Base-by-base conservation (phyloP, 2,329 filamentous ascomycete genomes). In the Cladosporium sp. region DNA sequence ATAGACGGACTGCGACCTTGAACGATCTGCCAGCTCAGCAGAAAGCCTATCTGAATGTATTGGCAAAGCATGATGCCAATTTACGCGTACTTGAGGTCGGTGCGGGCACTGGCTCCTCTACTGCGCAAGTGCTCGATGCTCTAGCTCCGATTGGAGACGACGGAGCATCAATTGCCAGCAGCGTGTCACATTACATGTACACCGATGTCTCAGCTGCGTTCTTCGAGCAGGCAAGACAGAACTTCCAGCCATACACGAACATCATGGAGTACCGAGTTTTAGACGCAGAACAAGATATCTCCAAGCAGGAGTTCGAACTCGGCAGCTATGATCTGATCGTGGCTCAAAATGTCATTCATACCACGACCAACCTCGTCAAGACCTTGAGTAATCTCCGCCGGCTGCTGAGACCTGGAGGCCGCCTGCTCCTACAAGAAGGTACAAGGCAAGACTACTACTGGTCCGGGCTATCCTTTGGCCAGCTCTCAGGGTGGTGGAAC, bases 171-270 rank as follows among this genome's bases (percentile, higher is more conserved):
- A 52, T 49, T 25, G 30, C 56, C 9, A 45, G 39, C 8, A 51
- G 47, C 22, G 20, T 55, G 20, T 55, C 36, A 19, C 51, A 69
- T 0, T 82, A 81, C 63, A 76, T 73, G 0, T 81, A 70, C 65
- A 80, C 80, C 0, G 78, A 81, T 59, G 72, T 79, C 11, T 74
- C 74, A 0, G 55, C 69, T 2, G 71, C 67, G 7, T 77, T 77
- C 67, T 78, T 81, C 49, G 70, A 72, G 8, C 58, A 64, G 2
- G 75, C 73, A 0, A 61, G 65, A n/a, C 65, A 70, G 22, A 61
- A 59, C 3, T 73, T 78, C 20, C 54, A 62, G 0, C 45, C 57
- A 2, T 64, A 66, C 20, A 54, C 58, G 1, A 55, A 67, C 3
- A 64, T 65, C 11, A 70, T 78, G 65, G 60, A 63, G 11, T 77